Evolutionary conservation across 495 filamentous ascomycete genomes (phyloP).

Genomic region (Coniosporium apollinis): DNA sequence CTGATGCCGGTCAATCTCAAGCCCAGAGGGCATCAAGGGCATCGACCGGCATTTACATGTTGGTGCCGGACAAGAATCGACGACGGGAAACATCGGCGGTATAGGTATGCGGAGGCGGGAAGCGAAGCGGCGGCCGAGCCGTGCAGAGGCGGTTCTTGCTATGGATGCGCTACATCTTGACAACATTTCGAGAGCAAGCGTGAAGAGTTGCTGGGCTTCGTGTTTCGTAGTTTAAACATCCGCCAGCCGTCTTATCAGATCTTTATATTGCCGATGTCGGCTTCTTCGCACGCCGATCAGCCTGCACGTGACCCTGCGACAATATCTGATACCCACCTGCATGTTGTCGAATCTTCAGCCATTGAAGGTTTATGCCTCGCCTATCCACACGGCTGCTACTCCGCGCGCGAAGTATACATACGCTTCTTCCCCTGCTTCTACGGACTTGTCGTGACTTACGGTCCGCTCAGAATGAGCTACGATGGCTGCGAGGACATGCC

Average conservation of each 20-base stretch:
- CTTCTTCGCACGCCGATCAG: no score
- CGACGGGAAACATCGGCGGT: slow-evolving; percentile 28
- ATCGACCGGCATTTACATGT: slow-evolving; percentile 53
- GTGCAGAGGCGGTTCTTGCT: no score
- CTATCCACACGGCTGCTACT: slow-evolving; percentile 42
- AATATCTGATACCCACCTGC: neutral
- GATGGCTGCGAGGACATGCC: slow-evolving; percentile 65
- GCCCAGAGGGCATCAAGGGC: slow-evolving; percentile 46
- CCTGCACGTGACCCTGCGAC: neutral
- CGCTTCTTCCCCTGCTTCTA: slow-evolving; percentile 50
- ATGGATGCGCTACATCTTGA: no score
- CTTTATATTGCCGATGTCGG: no score
- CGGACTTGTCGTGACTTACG: slow-evolving; percentile 46
- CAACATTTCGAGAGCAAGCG: no score
- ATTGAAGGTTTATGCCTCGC: slow-evolving; percentile 48
- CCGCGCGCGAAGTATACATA: slow-evolving; percentile 35
- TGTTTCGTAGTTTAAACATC: no score
- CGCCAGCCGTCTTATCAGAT: neutral
- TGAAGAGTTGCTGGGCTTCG: no score
- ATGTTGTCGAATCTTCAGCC: neutral
- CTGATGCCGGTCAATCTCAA: slow-evolving; percentile 60
- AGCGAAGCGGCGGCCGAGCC: no score
- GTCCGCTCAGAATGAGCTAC: slow-evolving; percentile 61
- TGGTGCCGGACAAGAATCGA: slow-evolving; percentile 49
- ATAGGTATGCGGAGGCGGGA: neutral